Evolutionary conservation across 2,329 filamentous ascomycete genomes (phyloP).

Genomic region (Nemania diffusa): DNA sequence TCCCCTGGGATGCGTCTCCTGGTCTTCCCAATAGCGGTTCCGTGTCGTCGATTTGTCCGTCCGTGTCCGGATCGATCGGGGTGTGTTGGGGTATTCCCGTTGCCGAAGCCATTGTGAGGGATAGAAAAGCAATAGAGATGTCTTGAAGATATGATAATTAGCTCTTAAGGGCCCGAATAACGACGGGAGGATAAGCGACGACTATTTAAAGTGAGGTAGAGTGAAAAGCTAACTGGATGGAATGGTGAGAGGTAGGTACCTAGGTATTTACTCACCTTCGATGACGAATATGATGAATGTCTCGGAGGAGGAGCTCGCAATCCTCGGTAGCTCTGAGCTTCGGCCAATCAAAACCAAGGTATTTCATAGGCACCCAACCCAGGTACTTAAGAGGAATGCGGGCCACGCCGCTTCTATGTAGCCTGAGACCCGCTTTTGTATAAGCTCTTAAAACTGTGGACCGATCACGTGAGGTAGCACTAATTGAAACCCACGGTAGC

Average conservation of each 20-base stretch:
- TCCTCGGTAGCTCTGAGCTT: constrained; percentile 23
- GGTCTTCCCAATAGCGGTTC: constrained; percentile 77
- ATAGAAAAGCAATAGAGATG: constrained; percentile 31
- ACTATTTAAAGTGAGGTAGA: neutral
- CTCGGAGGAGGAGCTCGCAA: constrained; percentile 17
- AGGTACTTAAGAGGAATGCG: too few species aligned
- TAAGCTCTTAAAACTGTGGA: too few species aligned
- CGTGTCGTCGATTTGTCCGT: constrained; percentile 60
- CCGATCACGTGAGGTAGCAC: too few species aligned
- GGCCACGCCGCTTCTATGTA: too few species aligned
- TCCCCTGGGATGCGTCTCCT: constrained; percentile 78
- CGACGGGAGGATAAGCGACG: constrained; percentile 1
- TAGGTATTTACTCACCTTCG: constrained; percentile 41
- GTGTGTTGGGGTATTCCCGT: constrained; percentile 70
- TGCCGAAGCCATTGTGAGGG: constrained; percentile 70
- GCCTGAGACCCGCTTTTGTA: too few species aligned
- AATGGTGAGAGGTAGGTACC: constrained; percentile 9
- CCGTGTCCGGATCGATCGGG: constrained; percentile 52
- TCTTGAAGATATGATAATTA: constrained; percentile 5
- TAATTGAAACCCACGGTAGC: too few species aligned
- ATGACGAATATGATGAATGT: constrained; percentile 44
- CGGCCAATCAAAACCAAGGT: constrained; percentile 28
- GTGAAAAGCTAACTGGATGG: neutral
- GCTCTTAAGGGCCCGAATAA: neutral
- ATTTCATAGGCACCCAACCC: constrained; percentile 6